Evolutionary conservation across 225 moss, liverwort and hornwort genomes (phyloP).

Genomic region (Neckera pumila): DNA sequence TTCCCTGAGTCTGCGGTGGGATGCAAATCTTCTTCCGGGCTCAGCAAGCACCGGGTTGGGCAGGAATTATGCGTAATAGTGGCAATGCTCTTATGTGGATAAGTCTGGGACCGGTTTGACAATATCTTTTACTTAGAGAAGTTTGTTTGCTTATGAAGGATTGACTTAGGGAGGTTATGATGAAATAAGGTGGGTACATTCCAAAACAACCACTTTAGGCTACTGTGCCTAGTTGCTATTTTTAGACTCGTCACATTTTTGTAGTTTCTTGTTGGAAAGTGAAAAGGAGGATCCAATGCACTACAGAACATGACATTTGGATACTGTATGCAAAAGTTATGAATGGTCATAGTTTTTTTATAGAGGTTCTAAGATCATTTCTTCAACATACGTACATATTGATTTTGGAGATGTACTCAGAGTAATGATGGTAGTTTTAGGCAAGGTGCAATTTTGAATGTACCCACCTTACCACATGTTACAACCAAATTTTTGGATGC

Average conservation of each 20-base stretch:
- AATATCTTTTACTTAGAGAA: too few species aligned
- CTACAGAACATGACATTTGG: fast-evolving
- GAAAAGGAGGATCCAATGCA: not conserved
- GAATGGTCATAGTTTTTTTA: not conserved
- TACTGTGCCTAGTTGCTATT: too few species aligned
- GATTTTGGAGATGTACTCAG: not conserved
- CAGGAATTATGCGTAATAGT: too few species aligned
- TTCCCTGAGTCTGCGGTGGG: too few species aligned
- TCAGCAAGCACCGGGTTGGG: too few species aligned
- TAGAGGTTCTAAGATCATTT: not conserved
- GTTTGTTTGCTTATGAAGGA: too few species aligned
- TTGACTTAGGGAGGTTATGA: too few species aligned
- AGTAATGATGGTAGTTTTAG: fast-evolving
- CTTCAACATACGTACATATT: not conserved
- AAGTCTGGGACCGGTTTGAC: too few species aligned
- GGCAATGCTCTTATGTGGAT: too few species aligned
- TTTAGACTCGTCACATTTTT: not conserved
- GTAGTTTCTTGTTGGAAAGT: not conserved
- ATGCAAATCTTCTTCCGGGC: too few species aligned
- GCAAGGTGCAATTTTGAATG: not conserved
- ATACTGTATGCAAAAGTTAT: not conserved
- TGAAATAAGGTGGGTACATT: too few species aligned
- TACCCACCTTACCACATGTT: fast-evolving
- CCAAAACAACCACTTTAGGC: too few species aligned
- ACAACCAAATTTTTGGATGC: not conserved